Evolutionary conservation across 2,329 filamentous ascomycete species (phyloP).

Genomic region (Aspergillus flavus): DNA sequence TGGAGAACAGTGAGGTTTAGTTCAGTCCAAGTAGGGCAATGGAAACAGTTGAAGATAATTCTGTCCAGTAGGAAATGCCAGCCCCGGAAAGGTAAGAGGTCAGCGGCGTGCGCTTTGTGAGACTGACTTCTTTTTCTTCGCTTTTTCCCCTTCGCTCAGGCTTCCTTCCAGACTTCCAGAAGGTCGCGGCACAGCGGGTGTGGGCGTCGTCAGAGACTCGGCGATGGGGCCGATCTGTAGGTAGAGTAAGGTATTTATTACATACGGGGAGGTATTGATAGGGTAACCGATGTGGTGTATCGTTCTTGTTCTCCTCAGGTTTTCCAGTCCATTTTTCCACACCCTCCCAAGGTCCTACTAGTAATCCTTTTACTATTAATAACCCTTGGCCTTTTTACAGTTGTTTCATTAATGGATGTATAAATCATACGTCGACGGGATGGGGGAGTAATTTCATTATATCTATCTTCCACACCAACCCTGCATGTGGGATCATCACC

Average conservation of each 20-base stretch:
- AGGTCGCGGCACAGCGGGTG: conserved; percentile 24
- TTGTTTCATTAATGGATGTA: not conserved
- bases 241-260: not conserved
- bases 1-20: not conserved
- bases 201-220: conserved; percentile 23
- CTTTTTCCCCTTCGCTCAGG: conserved; percentile 10
- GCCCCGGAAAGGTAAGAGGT: not conserved
- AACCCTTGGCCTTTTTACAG: not conserved
- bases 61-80: conserved; percentile 2
- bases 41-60: not conserved
- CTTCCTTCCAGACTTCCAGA: conserved; percentile 27
- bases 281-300: not conserved
- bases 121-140: not conserved
- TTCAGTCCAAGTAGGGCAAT: conserved; percentile 1
- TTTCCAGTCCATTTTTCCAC: no score
- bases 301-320: not conserved
- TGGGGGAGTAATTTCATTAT: not conserved
- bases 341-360: no score
- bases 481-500: not conserved
- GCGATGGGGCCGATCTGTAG: conserved; percentile 16
- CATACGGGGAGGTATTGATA: not conserved
- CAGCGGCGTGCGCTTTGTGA: conserved; percentile 1
- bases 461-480: not conserved
- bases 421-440: not conserved
- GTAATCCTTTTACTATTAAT: not conserved